These are phyloP conservation scores for Neurospora sp. DNA, from an alignment of 495 filamentous ascomycete species.

Conservation along the genomic window DNA sequence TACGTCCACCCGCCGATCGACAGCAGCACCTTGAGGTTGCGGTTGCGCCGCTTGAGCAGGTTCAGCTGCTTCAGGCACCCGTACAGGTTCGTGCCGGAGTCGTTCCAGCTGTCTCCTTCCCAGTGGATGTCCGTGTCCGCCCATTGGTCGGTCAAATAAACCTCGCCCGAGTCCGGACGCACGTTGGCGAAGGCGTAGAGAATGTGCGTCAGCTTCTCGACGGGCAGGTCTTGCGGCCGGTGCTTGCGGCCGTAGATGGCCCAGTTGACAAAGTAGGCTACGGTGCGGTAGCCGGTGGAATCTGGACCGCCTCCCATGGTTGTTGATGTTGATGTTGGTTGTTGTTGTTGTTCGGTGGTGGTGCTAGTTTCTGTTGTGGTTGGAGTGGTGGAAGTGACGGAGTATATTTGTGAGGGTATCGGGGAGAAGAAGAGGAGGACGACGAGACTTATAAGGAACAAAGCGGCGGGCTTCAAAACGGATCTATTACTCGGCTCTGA, in stretches of 20 bases:
- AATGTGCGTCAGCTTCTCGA: conserved; percentile 80
- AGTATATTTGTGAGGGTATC: not conserved
- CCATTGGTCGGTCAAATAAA: conserved; percentile 72
- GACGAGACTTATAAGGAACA: not conserved
- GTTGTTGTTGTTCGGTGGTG: not conserved
- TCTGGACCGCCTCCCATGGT: conserved; percentile 36
- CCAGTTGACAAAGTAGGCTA: conserved; percentile 89
- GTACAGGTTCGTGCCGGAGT: conserved; percentile 66
- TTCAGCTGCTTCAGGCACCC: conserved; percentile 91
- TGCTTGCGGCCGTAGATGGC: conserved; percentile 88
- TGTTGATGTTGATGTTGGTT: conserved; percentile 10
- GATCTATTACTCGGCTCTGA: not conserved
- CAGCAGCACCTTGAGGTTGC: conserved; percentile 82
- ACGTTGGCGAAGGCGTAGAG: conserved; percentile 68
- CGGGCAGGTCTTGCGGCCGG: conserved; percentile 78
- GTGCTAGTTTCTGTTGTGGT: not conserved
- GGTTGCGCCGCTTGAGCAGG: conserved; percentile 78
- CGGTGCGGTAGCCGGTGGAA: conserved; percentile 46
- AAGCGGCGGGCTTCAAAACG: not conserved
- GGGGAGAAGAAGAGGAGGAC: not conserved
- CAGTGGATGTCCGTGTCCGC: conserved; percentile 87
- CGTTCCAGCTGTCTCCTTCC: conserved; percentile 66
- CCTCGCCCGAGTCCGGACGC: conserved; percentile 53
- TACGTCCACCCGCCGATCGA: conserved; percentile 98
- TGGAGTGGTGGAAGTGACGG: not conserved